These are phyloP conservation scores for Xerocomellus amylosporus DNA, from an alignment of 768 basidiomycete genomes.

Conservation along the genomic window DNA sequence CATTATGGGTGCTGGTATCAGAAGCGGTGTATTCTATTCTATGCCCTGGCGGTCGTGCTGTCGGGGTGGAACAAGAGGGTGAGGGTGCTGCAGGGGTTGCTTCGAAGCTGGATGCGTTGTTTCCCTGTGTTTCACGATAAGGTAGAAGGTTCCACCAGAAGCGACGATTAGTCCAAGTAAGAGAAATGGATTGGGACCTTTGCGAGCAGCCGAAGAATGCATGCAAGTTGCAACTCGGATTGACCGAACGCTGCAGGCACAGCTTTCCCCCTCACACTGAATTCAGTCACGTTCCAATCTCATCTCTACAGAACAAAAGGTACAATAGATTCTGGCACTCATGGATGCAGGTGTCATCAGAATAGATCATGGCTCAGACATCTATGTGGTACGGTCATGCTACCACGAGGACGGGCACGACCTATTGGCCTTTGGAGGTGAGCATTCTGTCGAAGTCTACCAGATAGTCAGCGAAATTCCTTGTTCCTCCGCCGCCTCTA, in stretches of 20 bases:
- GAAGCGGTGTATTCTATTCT: constrained; percentile 5
- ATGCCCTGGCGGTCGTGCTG: constrained; percentile 32
- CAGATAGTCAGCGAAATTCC: constrained; percentile 49
- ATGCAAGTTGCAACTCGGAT: constrained; percentile 12
- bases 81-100: constrained; percentile 58
- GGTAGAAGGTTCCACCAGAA: constrained; percentile 58
- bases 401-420: constrained; percentile 60
- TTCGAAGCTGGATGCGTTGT: constrained; percentile 56
- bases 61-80: constrained; percentile 63
- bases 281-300: background rate
- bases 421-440: constrained; percentile 70
- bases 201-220: constrained; percentile 21
- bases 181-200: constrained; percentile 60
- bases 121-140: constrained; percentile 55
- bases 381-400: constrained; percentile 63
- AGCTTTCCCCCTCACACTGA: background rate
- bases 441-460: constrained; percentile 69
- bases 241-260: background rate
- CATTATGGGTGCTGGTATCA: constrained; percentile 14
- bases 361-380: constrained; percentile 56
- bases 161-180: constrained; percentile 53
- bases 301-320: background rate
- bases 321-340: background rate
- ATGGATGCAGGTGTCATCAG: constrained; percentile 51
- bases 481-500: background rate